Conservation (phyloP, 371 early-diverging fungal species). For the Parasitella parasitica region DNA sequence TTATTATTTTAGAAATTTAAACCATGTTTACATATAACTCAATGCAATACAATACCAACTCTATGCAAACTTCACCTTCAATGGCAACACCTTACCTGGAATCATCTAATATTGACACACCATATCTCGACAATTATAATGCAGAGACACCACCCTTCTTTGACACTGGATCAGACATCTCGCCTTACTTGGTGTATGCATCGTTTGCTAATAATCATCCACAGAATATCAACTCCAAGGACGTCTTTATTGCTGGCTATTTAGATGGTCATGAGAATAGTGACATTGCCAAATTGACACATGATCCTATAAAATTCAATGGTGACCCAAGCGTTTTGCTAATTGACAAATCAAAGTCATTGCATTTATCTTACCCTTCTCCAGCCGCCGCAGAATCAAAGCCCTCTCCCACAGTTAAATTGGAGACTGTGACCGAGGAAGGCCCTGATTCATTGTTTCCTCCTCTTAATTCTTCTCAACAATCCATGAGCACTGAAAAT, state of each 20-base stretch:
- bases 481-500: background rate
- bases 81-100: conserved; percentile 18
- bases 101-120: conserved; percentile 10
- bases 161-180: conserved; percentile 4
- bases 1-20: background rate
- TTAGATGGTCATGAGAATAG: conserved; percentile 1
- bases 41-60: background rate
- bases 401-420: conserved; percentile 8
- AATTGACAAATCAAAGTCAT: conserved; percentile 25
- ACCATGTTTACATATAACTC: background rate
- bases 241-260: conserved; percentile 12
- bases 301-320: conserved; percentile 18
- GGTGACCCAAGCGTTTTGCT: conserved; percentile 19
- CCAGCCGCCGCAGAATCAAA: background rate
- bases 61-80: background rate
- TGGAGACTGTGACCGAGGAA: conserved; percentile 4
- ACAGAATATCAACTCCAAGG: background rate
- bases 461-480: conserved; percentile 8
- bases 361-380: background rate
- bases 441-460: conserved; percentile 12
- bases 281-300: conserved; percentile 2
- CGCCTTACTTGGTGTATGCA: conserved; percentile 9
- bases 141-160: conserved; percentile 14
- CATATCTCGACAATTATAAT: conserved; percentile 1
- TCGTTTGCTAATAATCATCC: background rate